Evolutionary conservation across 371 early-diverging fungal genomes (phyloP), one percentile per base, ranked within the genome.

Genomic region (Conidiobolus incongruus): DNA sequence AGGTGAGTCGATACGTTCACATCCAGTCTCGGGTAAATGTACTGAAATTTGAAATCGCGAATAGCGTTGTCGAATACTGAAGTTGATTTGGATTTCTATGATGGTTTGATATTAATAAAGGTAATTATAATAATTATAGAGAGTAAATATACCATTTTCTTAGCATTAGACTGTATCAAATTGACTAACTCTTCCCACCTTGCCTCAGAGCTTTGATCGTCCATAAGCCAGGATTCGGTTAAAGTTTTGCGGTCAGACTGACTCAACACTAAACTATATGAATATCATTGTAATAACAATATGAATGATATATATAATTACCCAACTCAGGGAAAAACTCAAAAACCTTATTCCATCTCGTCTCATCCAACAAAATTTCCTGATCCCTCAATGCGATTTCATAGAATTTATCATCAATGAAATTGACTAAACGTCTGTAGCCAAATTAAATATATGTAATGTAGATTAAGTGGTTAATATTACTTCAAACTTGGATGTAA

Each of bases 1-100:
- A 88, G 69, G 23, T 75, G 70, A 10, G 72, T 79, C 0, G 91
- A 77, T 7, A 99, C 99, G 36, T 94, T 81, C 32, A 70, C 74
- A 68, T 99, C 98, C 15, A 98, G 70, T n/a, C 93, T 77, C 28
- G 95, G 87, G 52, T 93, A 95, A 5, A 74, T 61, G 48, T 76
- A 79, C 53, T 86, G 88, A 48, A 95, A 77, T 43, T 77, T 61
- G 46, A 89, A 73, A 38, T 89, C 90, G 15, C 74, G 65, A 19
- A 36, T 21, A 38, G 22, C n/a, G n/a, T n/a, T n/a, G n/a, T n/a
- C n/a, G n/a, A n/a, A n/a, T n/a, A n/a, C n/a, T n/a, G n/a, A n/a
- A n/a, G n/a, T n/a, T n/a, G n/a, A n/a, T n/a, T n/a, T n/a, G n/a
- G n/a, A n/a, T n/a, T n/a, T n/a, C n/a, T n/a, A n/a, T n/a, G n/a